phyloP scores from a whole-genome alignment of 371 early-diverging fungal species.

The Rhizomucor miehei region DNA sequence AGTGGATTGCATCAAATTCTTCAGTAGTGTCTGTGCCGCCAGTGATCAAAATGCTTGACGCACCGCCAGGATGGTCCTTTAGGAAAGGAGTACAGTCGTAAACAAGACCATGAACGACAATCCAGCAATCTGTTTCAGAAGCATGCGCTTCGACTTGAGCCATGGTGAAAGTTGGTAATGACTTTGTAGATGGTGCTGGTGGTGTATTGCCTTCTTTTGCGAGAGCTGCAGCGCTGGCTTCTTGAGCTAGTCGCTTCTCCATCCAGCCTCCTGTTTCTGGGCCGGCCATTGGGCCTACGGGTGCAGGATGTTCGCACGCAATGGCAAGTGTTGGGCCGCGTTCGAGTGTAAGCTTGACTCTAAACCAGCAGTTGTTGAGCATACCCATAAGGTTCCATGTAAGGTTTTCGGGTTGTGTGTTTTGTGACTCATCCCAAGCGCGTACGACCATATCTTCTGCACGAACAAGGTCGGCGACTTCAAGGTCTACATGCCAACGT shows the following conservation, averaged over 20 bases:
- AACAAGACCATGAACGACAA: slow-evolving; percentile 73
- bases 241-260: slow-evolving; percentile 7
- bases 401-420: slow-evolving; percentile 70
- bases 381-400: slow-evolving; percentile 86
- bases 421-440: slow-evolving; percentile 72
- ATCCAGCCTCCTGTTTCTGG: slow-evolving; percentile 50
- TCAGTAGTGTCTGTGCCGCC: slow-evolving; percentile 81
- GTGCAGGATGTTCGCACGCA: slow-evolving; percentile 53
- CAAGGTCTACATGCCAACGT: slow-evolving; percentile 58
- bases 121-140: slow-evolving; percentile 77
- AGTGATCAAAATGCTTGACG: slow-evolving; percentile 56
- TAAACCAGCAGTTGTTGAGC: slow-evolving; percentile 79
- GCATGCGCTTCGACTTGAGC: slow-evolving; percentile 74
- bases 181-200: not conserved
- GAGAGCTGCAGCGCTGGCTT: not conserved
- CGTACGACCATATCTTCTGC: slow-evolving; percentile 60
- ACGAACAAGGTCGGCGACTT: slow-evolving; percentile 42
- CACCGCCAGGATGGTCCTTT: slow-evolving; percentile 89
- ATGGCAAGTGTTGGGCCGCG: slow-evolving; percentile 24
- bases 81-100: slow-evolving; percentile 89
- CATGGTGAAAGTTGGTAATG: slow-evolving; percentile 33
- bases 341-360: slow-evolving; percentile 41
- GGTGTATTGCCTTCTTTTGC: not conserved
- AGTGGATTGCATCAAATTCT: slow-evolving; percentile 87
- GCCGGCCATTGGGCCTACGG: slow-evolving; percentile 19